These are phyloP conservation scores for Stenocarpella maydis DNA, from an alignment of 2,329 filamentous ascomycete species.

Conservation along the genomic window DNA sequence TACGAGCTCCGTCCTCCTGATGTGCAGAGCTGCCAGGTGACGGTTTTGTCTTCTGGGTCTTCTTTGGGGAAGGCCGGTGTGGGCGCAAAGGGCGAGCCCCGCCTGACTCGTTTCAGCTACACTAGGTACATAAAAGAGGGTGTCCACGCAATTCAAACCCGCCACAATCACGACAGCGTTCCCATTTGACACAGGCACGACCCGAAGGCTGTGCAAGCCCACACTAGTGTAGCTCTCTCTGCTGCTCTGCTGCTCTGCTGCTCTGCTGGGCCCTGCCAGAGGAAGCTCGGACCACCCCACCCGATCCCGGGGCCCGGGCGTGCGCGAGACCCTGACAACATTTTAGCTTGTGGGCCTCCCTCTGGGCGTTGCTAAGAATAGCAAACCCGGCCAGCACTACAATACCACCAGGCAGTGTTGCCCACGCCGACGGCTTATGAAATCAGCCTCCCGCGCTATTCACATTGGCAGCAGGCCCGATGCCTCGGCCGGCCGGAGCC, in stretches of 20 bases:
- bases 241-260: not conserved
- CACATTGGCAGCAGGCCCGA: not conserved
- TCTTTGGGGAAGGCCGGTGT: not conserved
- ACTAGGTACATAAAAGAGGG: not conserved
- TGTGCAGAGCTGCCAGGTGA: not conserved
- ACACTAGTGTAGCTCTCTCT: no score
- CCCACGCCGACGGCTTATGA: not conserved
- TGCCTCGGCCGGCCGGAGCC: conserved; percentile 13
- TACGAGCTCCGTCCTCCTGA: conserved; percentile 16
- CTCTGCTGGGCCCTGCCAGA: not conserved
- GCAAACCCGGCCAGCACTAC: not conserved
- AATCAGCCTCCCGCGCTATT: conserved; percentile 8
- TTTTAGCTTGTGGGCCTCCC: conserved; percentile 27
- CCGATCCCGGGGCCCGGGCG: not conserved
- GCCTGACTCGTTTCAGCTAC: conserved; percentile 21
- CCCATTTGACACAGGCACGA: not conserved
- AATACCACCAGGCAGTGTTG: not conserved
- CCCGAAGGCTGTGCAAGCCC: conserved; percentile 21
- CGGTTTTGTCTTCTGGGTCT: not conserved
- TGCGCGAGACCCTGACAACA: not conserved
- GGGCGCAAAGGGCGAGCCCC: not conserved
- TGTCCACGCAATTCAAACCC: conserved; percentile 23
- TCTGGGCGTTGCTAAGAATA: conserved; percentile 10
- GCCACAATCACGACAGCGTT: conserved; percentile 28
- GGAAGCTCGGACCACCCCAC: conserved; percentile 22